Base-by-base conservation (phyloP, 176 grass and related monocot species). In the Echinochloa phyllopogon region DNA sequence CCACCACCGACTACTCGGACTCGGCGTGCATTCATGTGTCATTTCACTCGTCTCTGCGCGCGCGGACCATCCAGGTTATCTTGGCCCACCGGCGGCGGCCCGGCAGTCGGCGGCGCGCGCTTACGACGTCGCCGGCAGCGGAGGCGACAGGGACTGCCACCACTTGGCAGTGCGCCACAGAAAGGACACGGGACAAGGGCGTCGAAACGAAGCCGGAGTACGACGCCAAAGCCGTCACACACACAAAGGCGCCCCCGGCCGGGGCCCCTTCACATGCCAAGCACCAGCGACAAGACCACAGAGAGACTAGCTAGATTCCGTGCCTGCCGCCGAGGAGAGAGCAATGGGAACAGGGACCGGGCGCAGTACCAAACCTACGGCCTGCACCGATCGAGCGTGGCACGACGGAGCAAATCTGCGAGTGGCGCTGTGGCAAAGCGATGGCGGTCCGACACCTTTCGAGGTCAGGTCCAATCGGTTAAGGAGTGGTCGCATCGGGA, bases 81-180 rank as follows among this genome's bases (percentile, higher is more conserved):
- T 14, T 36, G 60, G 62, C 29, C 62, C 62, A 8, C 62, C 5
- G 29, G 36, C 62, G 27, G 14, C 65, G 24, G 59, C 59, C 24
- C 43, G 57, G 55, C 72, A n/a, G n/a, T n/a, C 79, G n/a, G 86
- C 63, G 33, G 64, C 64, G 21, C 21, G 20, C 10, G 78, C 8
- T 33, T 33, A 33, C 29, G 29, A 45, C 20, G 62, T 10, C 67
- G 10, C 65, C 72, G 41, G 44, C 79, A n/a, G 49, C 62, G 21
- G 65, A 33, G 78, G 70, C 58, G 87, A 69, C 77, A 61, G 69
- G 12, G 82, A 50, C 82, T 52, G 69, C 29, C 87, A 85, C 29
- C 87, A 85, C 82, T 36, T 65, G 18, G 64, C 77, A 53, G 76
- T 40, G 79, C 7, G 11, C 63, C 86, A 11, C 79, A 17, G 69